Conservation (phyloP, 352 stramenopile species). For the Globisporangium takayamanum region DNA sequence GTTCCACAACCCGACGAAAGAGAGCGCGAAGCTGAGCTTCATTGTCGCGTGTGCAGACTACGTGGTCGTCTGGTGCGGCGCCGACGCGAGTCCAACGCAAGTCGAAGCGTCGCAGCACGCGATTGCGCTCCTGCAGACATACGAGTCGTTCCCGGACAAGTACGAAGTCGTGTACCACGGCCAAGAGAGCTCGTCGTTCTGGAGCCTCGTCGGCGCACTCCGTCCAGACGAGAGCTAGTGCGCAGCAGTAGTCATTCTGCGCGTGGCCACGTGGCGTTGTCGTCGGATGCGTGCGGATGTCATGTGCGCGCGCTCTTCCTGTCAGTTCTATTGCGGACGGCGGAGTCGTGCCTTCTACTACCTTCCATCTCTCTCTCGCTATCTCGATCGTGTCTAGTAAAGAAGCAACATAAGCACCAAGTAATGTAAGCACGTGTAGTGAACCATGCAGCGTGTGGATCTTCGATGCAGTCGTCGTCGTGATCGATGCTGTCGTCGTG, state of each 20-base stretch:
- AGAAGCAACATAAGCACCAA: not conserved
- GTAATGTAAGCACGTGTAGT: not conserved
- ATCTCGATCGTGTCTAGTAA: too few relatives aligned
- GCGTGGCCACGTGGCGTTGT: not conserved
- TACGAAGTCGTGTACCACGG: constrained; percentile 67
- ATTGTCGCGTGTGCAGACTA: constrained; percentile 68
- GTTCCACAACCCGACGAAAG: constrained; percentile 50
- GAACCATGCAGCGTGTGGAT: not conserved
- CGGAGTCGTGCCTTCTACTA: too few relatives aligned
- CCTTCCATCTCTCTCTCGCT: too few relatives aligned
- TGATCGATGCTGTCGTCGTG: too few relatives aligned
- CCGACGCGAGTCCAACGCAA: constrained; percentile 36
- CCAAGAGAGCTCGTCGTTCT: constrained; percentile 66
- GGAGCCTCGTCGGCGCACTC: constrained; percentile 48
- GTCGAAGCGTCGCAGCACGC: constrained; percentile 58
- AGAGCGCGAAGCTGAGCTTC: constrained; percentile 54
- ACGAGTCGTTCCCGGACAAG: constrained; percentile 65
- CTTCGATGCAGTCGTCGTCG: too few relatives aligned
- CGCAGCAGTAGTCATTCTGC: not conserved
- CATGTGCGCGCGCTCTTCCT: too few relatives aligned
- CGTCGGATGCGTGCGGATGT: not conserved
- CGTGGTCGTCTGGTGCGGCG: constrained; percentile 80
- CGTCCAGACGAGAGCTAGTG: constrained; percentile 21
- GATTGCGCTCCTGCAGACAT: constrained; percentile 59
- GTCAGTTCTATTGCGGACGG: too few relatives aligned